Percentiles rank a stretch among this genome's conserved stretches.
Conservation (phyloP, 495 filamentous ascomycete species). For the Podospora conica region DNA sequence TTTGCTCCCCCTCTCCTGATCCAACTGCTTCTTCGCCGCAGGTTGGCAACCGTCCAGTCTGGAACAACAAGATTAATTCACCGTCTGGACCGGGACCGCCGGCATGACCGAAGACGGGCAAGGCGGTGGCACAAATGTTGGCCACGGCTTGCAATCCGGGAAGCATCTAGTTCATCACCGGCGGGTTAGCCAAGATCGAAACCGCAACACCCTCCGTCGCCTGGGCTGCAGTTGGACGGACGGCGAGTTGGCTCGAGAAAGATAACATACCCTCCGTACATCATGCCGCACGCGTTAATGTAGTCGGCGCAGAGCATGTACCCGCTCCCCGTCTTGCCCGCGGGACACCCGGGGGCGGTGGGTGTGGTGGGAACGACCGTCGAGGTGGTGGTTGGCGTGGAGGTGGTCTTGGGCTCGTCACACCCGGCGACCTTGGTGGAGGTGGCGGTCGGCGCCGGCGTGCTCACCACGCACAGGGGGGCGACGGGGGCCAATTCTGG, state of each 20-base stretch:
- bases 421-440: constrained; percentile 1
- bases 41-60: not conserved
- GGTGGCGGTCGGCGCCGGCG: not conserved
- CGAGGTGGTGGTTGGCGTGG: not conserved
- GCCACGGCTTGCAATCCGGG: constrained; percentile 22
- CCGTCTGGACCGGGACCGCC: not conserved
- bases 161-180: constrained; percentile 14
- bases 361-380: not conserved
- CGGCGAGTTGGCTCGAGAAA: not conserved
- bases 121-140: constrained; percentile 6
- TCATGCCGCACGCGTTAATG: constrained; percentile 19
- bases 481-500: constrained; percentile 9
- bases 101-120: no score
- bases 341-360: not conserved
- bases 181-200: not conserved
- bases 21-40: not conserved
- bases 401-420: not conserved
- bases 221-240: not conserved
- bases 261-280: constrained; percentile 22
- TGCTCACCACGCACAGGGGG: constrained; percentile 15
- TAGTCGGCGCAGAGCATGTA: constrained; percentile 13
- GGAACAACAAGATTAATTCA: not conserved
- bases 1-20: not conserved
- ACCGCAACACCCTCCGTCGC: not conserved
- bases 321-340: not conserved